Conservation (phyloP, 2,329 filamentous ascomycete species). For the Arthrobotrys megalospora region DNA sequence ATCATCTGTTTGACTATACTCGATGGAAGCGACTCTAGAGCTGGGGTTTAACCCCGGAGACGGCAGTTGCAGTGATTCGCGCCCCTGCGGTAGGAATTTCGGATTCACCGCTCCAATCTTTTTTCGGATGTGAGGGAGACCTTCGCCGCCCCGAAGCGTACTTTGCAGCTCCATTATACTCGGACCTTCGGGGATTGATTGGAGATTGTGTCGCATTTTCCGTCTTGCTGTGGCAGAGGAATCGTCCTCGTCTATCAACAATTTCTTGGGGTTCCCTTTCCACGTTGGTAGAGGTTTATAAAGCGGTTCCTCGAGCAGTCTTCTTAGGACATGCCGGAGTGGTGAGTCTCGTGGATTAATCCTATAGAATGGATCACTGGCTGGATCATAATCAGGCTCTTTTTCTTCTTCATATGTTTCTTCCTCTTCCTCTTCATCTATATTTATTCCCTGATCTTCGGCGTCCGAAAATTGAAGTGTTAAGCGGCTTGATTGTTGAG, state of each 20-base stretch:
- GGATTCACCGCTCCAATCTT: neutral
- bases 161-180: conserved; percentile 36
- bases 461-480: neutral
- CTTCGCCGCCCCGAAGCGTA: conserved; percentile 7
- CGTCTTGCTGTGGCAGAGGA: neutral
- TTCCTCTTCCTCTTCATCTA: conserved; percentile 7
- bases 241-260: conserved; percentile 10
- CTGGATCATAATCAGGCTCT: conserved; percentile 19
- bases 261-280: neutral
- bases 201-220: conserved; percentile 39
- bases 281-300: conserved; percentile 19
- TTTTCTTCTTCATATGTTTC: conserved; percentile 8
- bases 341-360: conserved; percentile 4
- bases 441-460: conserved; percentile 9
- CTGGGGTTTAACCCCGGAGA: conserved; percentile 11
- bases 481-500: neutral
- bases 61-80: conserved; percentile 9
- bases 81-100: conserved; percentile 8
- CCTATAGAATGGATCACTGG: conserved; percentile 6
- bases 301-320: conserved; percentile 23
- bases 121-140: conserved; percentile 8
- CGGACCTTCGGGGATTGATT: conserved; percentile 16
- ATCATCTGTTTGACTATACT: neutral
- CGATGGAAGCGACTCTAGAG: conserved; percentile 7
- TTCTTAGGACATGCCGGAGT: conserved; percentile 8